These are phyloP conservation scores for Saraca asoca DNA, from an alignment of 331 rosid genomes.

Conservation along the genomic window DNA sequence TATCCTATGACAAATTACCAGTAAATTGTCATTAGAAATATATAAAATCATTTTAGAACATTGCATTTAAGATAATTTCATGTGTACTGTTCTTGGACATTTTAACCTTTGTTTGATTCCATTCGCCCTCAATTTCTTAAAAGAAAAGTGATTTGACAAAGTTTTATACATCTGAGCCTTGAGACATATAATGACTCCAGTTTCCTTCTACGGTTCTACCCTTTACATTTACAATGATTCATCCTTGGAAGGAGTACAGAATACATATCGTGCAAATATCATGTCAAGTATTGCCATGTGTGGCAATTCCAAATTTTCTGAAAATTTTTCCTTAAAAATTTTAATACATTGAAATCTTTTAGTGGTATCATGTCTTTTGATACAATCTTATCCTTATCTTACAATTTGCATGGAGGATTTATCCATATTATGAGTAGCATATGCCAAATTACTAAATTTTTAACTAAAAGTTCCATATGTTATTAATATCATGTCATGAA, in stretches of 20 bases:
- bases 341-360: too few species aligned
- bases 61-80: not conserved
- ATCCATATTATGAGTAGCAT: not conserved
- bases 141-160: not conserved
- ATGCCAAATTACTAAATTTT: too few species aligned
- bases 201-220: too few species aligned
- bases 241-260: too few species aligned
- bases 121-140: not conserved
- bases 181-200: too few species aligned
- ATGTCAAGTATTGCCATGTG: not conserved
- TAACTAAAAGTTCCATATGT: too few species aligned
- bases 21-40: not conserved
- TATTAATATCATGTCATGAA: too few species aligned
- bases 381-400: conserved; percentile 4
- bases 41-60: too few species aligned
- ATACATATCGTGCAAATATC: not conserved
- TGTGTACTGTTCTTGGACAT: not conserved
- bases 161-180: too few species aligned
- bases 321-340: too few species aligned
- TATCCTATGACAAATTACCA: not conserved
- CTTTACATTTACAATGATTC: too few species aligned
- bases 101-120: not conserved
- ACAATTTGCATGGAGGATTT: conserved; percentile 24
- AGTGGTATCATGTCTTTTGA: too few species aligned
- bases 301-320: not conserved